A percentile compares a stretch with the other conserved stretches of the same genome.
Conservation (phyloP, 441 rosid species). For the Pelargonium fulgidum region DNA sequence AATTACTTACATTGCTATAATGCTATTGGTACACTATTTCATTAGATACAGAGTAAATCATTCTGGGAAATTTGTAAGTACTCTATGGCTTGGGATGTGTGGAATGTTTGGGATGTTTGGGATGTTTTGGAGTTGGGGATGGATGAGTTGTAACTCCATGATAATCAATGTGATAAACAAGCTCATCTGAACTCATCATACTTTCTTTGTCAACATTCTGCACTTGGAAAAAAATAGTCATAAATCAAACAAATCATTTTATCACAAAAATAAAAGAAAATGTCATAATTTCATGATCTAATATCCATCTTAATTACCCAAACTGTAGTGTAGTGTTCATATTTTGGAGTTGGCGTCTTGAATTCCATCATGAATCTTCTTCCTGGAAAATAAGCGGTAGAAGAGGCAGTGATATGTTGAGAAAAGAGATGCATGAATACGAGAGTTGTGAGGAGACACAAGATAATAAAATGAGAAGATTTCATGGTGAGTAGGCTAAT, state of each 20-base stretch:
- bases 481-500: not conserved
- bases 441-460: conserved; percentile 7
- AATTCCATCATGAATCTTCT: conserved; percentile 3
- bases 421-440: not conserved
- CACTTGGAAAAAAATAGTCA: not conserved
- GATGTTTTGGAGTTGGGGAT: conserved; percentile 6
- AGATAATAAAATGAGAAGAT: conserved; percentile 6
- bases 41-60: not conserved
- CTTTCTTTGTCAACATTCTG: conserved; percentile 2
- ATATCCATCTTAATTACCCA: not conserved
- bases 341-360: not conserved
- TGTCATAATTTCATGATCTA: too few species aligned
- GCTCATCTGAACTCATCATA: not conserved
- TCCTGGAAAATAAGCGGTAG: not conserved
- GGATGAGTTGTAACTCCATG: conserved; percentile 17
- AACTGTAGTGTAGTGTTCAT: not conserved
- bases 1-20: not conserved
- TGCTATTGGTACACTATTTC: not conserved
- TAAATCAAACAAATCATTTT: not conserved
- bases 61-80: not conserved
- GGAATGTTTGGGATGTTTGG: conserved; percentile 20
- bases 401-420: not conserved
- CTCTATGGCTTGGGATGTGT: not conserved
- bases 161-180: conserved; percentile 13
- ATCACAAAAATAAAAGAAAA: not conserved